phyloP scores from a whole-genome alignment of 345 rosid species.

The Excoecaria agallocha region DNA sequence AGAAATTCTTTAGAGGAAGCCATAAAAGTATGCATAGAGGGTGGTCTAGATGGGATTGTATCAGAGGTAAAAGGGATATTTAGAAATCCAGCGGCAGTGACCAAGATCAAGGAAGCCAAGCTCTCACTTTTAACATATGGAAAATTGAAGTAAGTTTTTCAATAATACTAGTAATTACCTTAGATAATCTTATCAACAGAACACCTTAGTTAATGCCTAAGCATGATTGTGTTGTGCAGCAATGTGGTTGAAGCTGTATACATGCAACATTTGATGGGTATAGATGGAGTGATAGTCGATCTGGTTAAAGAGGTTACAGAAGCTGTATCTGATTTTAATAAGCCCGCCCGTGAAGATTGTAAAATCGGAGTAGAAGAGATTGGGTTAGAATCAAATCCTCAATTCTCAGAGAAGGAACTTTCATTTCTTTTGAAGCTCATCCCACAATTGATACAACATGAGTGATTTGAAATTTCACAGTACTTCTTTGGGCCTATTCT shows the following conservation, averaged over 20 bases:
- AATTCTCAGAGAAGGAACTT: conserved; percentile 67
- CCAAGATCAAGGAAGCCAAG: conserved; percentile 75
- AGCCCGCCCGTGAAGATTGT: conserved; percentile 35
- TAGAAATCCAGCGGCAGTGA: conserved; percentile 63
- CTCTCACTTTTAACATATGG: conserved; percentile 86
- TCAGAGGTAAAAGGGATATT: conserved; percentile 83
- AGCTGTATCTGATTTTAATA: conserved; percentile 55
- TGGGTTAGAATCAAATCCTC: conserved; percentile 45
- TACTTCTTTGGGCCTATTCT: not conserved
- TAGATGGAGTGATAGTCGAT: conserved; percentile 88
- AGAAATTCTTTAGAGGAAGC: conserved; percentile 93
- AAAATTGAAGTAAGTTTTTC: conserved; percentile 54
- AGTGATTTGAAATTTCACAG: conserved; percentile 16
- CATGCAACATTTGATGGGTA: conserved; percentile 90
- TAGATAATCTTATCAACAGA: not conserved
- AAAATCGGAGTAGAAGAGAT: not conserved
- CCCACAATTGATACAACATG: conserved; percentile 73
- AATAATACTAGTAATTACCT: not conserved
- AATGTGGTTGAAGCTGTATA: conserved; percentile 83
- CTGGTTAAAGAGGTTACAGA: conserved; percentile 72
- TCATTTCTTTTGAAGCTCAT: conserved; percentile 86
- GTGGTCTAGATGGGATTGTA: conserved; percentile 75
- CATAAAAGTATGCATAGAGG: conserved; percentile 62
- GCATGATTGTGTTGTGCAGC: conserved; percentile 26
- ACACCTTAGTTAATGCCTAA: not conserved